phyloP scores from a whole-genome alignment of 2,329 filamentous ascomycete species.

The Grosmannia clavigera region DNA sequence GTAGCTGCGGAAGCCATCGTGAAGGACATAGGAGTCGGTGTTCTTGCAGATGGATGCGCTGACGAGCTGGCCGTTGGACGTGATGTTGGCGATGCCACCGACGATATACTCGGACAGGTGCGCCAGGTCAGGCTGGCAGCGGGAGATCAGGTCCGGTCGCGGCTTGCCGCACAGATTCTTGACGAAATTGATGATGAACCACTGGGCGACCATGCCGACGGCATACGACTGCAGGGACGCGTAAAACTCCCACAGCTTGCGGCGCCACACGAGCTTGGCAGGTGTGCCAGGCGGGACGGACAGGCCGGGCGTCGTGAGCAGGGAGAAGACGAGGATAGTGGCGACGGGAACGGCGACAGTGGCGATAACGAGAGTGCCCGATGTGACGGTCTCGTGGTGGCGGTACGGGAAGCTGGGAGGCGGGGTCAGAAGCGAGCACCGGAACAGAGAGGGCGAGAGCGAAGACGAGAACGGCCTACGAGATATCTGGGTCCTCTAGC shows the following conservation, averaged over 20 bases:
- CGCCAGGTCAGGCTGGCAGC: conserved; percentile 63
- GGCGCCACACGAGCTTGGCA: conserved; percentile 54
- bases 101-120: conserved; percentile 49
- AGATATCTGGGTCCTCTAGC: conserved; percentile 62
- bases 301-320: conserved; percentile 61
- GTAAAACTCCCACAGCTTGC: conserved; percentile 87
- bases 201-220: conserved; percentile 57
- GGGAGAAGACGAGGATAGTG: conserved; percentile 55
- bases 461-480: conserved; percentile 30
- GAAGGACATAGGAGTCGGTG: conserved; percentile 43
- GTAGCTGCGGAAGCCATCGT: conserved; percentile 79
- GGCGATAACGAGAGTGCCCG: conserved; percentile 51
- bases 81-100: conserved; percentile 43
- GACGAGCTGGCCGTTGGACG: conserved; percentile 54
- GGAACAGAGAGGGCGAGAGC: too few relatives aligned
- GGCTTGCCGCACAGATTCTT: conserved; percentile 83
- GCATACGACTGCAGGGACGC: conserved; percentile 73
- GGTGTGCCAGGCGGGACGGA: conserved; percentile 52
- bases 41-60: conserved; percentile 65
- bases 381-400: conserved; percentile 58
- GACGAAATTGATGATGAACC: conserved; percentile 73
- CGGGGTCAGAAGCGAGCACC: background rate
- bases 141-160: conserved; percentile 44
- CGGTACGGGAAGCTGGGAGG: conserved; percentile 55
- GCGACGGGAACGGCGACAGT: conserved; percentile 50